Evolutionary conservation across 75 land plant species (phyloP).

Genomic region (Pinus tabuliformis): DNA sequence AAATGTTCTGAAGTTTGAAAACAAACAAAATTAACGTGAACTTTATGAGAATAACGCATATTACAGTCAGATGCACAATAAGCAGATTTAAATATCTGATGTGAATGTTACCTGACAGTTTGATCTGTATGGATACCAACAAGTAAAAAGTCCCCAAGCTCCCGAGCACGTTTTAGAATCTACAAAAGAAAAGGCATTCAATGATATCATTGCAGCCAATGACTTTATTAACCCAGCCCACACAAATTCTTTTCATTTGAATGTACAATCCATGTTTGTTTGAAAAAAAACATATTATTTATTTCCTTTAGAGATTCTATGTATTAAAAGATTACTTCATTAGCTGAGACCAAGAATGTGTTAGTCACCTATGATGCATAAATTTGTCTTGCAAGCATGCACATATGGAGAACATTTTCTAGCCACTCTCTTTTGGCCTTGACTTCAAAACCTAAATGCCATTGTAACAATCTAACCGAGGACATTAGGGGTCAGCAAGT

Average conservation of each 20-base stretch:
- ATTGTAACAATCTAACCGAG: not conserved
- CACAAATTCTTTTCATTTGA: not conserved
- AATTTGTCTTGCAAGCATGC: not conserved
- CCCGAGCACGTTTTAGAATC: slow-evolving; percentile 81
- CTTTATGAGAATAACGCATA: no score
- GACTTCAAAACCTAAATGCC: not conserved
- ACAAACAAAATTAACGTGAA: not conserved
- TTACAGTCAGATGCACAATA: not conserved
- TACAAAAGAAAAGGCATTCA: slow-evolving; percentile 17
- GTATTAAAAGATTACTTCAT: no score
- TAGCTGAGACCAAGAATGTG: not conserved
- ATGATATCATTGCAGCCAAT: not conserved
- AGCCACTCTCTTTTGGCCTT: not conserved
- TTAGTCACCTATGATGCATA: not conserved
- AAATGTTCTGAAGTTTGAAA: not conserved
- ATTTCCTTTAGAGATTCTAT: no score
- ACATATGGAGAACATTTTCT: not conserved
- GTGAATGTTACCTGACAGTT: slow-evolving; percentile 68
- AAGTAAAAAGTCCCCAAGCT: slow-evolving; percentile 89
- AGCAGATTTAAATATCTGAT: not conserved
- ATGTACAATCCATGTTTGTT: no score
- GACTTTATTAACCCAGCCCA: not conserved
- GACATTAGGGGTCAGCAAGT: not conserved
- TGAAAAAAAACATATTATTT: no score
- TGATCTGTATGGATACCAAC: slow-evolving; percentile 98